Evolutionary conservation across 2,329 filamentous ascomycete genomes (phyloP).

Genomic region (Fusarium coffeatum): DNA sequence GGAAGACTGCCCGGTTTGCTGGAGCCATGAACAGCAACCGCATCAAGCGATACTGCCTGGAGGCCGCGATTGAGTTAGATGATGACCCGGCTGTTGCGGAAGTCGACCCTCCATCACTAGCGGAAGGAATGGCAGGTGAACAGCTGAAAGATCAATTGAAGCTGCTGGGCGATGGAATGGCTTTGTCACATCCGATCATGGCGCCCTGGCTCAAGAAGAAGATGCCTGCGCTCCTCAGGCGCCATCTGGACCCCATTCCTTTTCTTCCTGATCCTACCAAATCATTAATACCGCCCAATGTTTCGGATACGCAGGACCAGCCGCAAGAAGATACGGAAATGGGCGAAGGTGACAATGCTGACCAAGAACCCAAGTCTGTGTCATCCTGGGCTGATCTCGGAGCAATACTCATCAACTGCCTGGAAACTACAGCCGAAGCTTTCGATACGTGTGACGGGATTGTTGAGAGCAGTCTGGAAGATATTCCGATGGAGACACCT

Average conservation of each 20-base stretch:
- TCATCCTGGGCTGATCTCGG: conserved; percentile 53
- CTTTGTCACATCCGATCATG: conserved; percentile 71
- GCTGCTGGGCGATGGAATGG: conserved; percentile 65
- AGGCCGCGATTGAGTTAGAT: conserved; percentile 74
- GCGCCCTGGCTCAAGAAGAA: conserved; percentile 64
- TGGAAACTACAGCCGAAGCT: conserved; percentile 47
- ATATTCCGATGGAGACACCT: conserved; percentile 42
- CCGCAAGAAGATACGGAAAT: conserved; percentile 33
- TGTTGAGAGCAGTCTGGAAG: conserved; percentile 42
- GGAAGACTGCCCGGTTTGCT: conserved; percentile 68
- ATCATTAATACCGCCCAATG: conserved; percentile 50
- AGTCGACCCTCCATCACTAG: conserved; percentile 70
- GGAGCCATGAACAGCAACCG: conserved; percentile 67
- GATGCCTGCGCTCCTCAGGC: conserved; percentile 63
- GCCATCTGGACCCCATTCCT: conserved; percentile 70
- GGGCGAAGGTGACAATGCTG: conserved; percentile 29
- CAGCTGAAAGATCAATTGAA: conserved; percentile 68
- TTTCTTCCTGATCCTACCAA: conserved; percentile 67
- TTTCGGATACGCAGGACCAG: conserved; percentile 24
- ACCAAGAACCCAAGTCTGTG: conserved; percentile 31
- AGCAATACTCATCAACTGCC: conserved; percentile 49
- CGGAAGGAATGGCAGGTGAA: conserved; percentile 72
- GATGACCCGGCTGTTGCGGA: conserved; percentile 73
- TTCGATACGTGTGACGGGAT: conserved; percentile 49
- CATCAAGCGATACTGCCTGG: conserved; percentile 71